phyloP scores from a whole-genome alignment of 1,284 basidiomycete genomes.

The Coniophora puteana region DNA sequence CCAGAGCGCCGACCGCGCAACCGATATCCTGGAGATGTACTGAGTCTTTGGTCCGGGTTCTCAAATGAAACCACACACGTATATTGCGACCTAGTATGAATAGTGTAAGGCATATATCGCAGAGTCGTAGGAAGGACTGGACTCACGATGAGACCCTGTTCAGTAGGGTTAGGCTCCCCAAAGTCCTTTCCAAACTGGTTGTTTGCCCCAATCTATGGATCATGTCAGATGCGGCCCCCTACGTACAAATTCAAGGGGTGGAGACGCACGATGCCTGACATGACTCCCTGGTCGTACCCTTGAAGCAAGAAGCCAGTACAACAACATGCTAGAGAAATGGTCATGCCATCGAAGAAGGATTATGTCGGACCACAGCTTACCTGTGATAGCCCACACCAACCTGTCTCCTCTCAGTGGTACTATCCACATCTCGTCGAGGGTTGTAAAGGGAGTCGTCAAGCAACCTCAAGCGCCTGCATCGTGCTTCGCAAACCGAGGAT shows the following conservation, averaged over 20 bases:
- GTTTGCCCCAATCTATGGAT: constrained; percentile 34
- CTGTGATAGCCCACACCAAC: constrained; percentile 40
- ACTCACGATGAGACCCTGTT: constrained; percentile 39
- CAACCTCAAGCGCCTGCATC: too few species aligned
- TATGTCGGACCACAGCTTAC: constrained; percentile 22
- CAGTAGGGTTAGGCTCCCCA: constrained; percentile 34
- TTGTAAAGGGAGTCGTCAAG: too few species aligned
- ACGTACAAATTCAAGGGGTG: background rate
- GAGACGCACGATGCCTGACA: constrained; percentile 39
- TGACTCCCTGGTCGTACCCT: constrained; percentile 45
- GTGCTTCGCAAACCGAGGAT: too few species aligned
- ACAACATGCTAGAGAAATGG: constrained; percentile 31
- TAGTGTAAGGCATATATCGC: too few species aligned
- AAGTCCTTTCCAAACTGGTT: constrained; percentile 41
- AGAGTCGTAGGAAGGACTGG: too few species aligned
- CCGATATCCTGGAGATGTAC: constrained; percentile 33
- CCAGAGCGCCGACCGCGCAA: constrained; percentile 34
- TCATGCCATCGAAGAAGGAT: background rate
- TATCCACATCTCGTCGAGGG: constrained; percentile 29
- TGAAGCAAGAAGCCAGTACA: constrained; percentile 41
- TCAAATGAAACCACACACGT: too few species aligned
- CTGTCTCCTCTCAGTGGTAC: constrained; percentile 33
- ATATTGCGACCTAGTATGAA: too few species aligned
- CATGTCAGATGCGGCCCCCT: too few species aligned
- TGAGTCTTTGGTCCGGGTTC: background rate